Evolutionary conservation across 306 rosid genomes (phyloP).

Genomic region (Vicia villosa): DNA sequence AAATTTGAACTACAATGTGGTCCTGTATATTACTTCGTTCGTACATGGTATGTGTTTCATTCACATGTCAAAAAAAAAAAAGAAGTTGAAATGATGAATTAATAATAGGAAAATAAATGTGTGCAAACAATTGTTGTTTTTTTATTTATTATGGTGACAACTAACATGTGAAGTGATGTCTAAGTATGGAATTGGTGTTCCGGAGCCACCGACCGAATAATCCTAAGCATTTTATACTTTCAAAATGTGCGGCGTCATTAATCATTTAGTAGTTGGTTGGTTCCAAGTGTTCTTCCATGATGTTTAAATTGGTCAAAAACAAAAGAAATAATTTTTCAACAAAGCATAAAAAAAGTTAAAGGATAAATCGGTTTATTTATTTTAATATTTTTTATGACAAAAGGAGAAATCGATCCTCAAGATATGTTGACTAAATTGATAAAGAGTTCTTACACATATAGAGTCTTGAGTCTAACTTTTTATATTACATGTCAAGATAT

Average conservation of each 20-base stretch:
- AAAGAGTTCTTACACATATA: no score
- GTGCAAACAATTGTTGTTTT: background rate
- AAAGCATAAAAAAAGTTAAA: background rate
- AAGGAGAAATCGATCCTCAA: no score
- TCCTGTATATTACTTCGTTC: slow-evolving; percentile 17
- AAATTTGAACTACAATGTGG: slow-evolving; percentile 14
- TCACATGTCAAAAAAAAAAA: background rate
- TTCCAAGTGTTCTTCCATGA: background rate
- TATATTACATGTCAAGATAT: no score
- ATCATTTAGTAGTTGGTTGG: background rate
- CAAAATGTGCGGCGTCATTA: slow-evolving; percentile 29
- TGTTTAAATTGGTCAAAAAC: background rate
- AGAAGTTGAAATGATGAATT: background rate
- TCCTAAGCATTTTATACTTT: background rate
- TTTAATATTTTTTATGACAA: no score
- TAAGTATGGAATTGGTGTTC: slow-evolving; percentile 12
- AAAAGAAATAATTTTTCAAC: background rate
- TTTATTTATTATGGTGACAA: background rate
- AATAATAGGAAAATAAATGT: background rate
- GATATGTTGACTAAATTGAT: no score
- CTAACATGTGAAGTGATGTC: slow-evolving; percentile 17
- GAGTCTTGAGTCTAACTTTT: no score
- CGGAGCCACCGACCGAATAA: background rate
- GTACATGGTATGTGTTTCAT: slow-evolving; percentile 30
- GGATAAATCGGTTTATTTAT: no score